phyloP scores from a whole-genome alignment of 1,139 yeast species.

The Sugiyamaella sp. region DNA sequence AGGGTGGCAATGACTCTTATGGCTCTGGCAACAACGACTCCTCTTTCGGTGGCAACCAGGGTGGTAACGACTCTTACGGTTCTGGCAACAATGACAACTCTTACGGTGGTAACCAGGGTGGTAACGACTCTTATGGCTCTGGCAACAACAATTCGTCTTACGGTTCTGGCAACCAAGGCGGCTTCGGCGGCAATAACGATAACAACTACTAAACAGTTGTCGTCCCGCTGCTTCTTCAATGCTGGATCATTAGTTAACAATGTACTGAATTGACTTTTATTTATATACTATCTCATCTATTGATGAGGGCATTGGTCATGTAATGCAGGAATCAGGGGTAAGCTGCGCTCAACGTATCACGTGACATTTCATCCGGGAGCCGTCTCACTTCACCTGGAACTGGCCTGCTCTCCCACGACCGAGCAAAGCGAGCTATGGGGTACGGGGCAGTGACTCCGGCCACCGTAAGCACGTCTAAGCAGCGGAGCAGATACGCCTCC shows the following conservation, averaged over 20 bases:
- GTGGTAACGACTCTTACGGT: neutral
- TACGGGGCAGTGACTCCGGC: too few relatives aligned
- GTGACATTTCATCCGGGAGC: too few relatives aligned
- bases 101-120: neutral
- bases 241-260: conserved; percentile 22
- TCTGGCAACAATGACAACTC: neutral
- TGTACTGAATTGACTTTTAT: neutral
- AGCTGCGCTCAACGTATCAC: too few relatives aligned
- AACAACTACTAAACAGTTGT: conserved; percentile 9
- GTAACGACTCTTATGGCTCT: conserved; percentile 22
- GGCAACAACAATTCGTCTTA: conserved; percentile 24
- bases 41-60: neutral
- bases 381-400: too few relatives aligned
- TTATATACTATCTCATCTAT: neutral
- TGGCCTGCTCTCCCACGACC: too few relatives aligned
- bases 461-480: too few relatives aligned
- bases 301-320: too few relatives aligned
- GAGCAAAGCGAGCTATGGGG: too few relatives aligned
- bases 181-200: conserved; percentile 23
- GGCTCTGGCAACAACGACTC: neutral
- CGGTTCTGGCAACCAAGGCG: conserved; percentile 21
- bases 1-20: neutral
- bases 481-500: too few relatives aligned
- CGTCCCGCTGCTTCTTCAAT: conserved; percentile 4
- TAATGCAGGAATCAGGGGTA: too few relatives aligned